phyloP scores from a whole-genome alignment of 352 stramenopile species.

The Peronosclerospora sorghi region DNA sequence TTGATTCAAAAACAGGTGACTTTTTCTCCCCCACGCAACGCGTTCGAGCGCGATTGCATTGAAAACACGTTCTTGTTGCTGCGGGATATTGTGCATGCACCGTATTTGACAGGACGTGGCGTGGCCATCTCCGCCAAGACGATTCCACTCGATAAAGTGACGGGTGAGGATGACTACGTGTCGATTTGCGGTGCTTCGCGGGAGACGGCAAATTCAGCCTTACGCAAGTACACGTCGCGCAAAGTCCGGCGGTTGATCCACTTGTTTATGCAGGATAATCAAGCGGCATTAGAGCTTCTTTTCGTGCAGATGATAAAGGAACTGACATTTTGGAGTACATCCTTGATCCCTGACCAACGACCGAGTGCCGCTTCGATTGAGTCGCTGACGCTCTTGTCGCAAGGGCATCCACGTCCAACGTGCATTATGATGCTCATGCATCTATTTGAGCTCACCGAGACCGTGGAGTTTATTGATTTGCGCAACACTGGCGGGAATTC shows the following conservation, averaged over 20 bases:
- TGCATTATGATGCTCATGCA: constrained; percentile 75
- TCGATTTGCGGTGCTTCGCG: constrained; percentile 76
- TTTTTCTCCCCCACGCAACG: constrained; percentile 56
- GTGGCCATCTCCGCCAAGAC: constrained; percentile 81
- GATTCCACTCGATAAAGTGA: constrained; percentile 79
- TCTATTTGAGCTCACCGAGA: constrained; percentile 77
- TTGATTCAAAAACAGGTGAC: constrained; percentile 70
- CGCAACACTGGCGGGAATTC: constrained; percentile 21
- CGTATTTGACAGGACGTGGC: constrained; percentile 69
- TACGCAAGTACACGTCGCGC: constrained; percentile 79
- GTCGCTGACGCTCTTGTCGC: constrained; percentile 49
- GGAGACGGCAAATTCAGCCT: constrained; percentile 68
- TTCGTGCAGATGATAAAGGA: constrained; percentile 81
- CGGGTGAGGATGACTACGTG: constrained; percentile 79
- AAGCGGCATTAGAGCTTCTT: constrained; percentile 51
- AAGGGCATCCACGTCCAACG: constrained; percentile 59
- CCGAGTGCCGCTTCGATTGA: constrained; percentile 45
- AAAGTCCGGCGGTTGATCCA: constrained; percentile 79
- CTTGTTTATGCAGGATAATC: constrained; percentile 71
- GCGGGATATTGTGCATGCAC: constrained; percentile 71
- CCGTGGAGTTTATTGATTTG: constrained; percentile 67
- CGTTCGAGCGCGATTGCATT: constrained; percentile 62
- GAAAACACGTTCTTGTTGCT: constrained; percentile 76
- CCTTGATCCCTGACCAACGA: constrained; percentile 28
- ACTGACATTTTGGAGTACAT: constrained; percentile 72